phyloP scores from a whole-genome alignment of 2,329 filamentous ascomycete species.

The Colletotrichum graminicola region DNA sequence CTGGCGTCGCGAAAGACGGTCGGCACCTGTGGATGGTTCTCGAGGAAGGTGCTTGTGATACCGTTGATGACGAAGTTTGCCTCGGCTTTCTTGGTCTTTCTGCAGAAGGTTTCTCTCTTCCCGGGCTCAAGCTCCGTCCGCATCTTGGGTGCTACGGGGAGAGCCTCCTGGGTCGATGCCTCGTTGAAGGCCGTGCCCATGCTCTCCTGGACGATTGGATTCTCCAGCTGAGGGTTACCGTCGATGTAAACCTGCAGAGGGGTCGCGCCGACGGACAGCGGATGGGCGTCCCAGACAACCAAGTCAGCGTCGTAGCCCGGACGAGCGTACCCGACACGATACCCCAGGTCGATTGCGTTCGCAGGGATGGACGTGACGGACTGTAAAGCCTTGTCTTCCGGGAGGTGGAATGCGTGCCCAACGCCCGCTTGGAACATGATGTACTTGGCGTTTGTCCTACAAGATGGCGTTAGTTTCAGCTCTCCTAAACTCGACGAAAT shows the following conservation, averaged over 20 bases:
- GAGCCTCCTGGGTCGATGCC: neutral
- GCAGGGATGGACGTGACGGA: conserved; percentile 61
- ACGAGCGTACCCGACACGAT: conserved; percentile 58
- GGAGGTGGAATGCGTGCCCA: conserved; percentile 57
- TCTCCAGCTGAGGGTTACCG: conserved; percentile 53
- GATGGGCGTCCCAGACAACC: conserved; percentile 63
- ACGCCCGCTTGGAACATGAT: conserved; percentile 57
- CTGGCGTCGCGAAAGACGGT: conserved; percentile 27
- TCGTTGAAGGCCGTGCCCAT: conserved; percentile 41
- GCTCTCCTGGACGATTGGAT: conserved; percentile 49
- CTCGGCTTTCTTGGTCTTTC: conserved; percentile 40
- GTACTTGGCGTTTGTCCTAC: conserved; percentile 55
- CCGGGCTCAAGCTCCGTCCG: conserved; percentile 45
- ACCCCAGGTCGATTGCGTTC: conserved; percentile 55
- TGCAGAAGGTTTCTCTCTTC: conserved; percentile 47
- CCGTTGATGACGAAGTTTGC: conserved; percentile 53
- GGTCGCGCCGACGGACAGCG: conserved; percentile 58
- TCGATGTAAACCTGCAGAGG: conserved; percentile 63
- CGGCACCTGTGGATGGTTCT: conserved; percentile 40
- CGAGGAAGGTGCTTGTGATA: conserved; percentile 53
- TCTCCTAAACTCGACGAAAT: neutral
- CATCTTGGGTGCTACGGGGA: conserved; percentile 40
- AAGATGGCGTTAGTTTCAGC: neutral
- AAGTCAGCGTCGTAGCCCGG: conserved; percentile 63
- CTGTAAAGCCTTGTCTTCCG: conserved; percentile 55